phyloP scores from a whole-genome alignment of 2,329 filamentous ascomycete genomes.

The Akanthomyces lecanii region DNA sequence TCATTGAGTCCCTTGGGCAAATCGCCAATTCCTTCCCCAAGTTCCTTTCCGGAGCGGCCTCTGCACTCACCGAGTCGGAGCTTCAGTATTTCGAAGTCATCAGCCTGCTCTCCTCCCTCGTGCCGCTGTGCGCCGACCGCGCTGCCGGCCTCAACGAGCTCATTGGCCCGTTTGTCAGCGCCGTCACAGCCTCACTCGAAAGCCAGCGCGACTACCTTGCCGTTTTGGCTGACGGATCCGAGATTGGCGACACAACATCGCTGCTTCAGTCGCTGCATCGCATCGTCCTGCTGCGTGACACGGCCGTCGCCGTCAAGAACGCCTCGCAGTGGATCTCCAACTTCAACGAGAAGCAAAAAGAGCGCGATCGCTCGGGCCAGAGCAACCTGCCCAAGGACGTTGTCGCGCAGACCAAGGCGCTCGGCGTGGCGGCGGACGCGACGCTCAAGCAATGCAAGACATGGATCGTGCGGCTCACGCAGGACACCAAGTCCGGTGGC shows the following conservation, averaged over 20 bases:
- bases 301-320: conserved; percentile 31
- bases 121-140: conserved; percentile 28
- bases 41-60: conserved; percentile 31
- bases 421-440: conserved; percentile 29
- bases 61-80: conserved; percentile 39
- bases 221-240: conserved; percentile 15
- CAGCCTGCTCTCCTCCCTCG: conserved; percentile 36
- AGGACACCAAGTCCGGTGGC: conserved; percentile 24
- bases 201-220: conserved; percentile 23
- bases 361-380: conserved; percentile 36
- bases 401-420: conserved; percentile 30
- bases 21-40: conserved; percentile 40
- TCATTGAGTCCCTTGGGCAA: conserved; percentile 38
- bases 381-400: conserved; percentile 37
- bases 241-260: conserved; percentile 20
- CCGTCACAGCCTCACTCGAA: conserved; percentile 26
- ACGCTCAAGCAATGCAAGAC: conserved; percentile 32
- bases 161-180: conserved; percentile 27
- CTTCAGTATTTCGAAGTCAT: conserved; percentile 41
- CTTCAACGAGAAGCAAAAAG: conserved; percentile 37
- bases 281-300: conserved; percentile 36
- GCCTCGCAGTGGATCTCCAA: conserved; percentile 32
- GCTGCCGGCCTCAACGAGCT: conserved; percentile 22
- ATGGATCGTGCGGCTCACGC: conserved; percentile 27
- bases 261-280: conserved; percentile 33